Percentiles rank a stretch among this genome's conserved stretches.
Evolutionary conservation across 805 yeast species (phyloP).

Genomic region (Jamesozyma lodderae): DNA sequence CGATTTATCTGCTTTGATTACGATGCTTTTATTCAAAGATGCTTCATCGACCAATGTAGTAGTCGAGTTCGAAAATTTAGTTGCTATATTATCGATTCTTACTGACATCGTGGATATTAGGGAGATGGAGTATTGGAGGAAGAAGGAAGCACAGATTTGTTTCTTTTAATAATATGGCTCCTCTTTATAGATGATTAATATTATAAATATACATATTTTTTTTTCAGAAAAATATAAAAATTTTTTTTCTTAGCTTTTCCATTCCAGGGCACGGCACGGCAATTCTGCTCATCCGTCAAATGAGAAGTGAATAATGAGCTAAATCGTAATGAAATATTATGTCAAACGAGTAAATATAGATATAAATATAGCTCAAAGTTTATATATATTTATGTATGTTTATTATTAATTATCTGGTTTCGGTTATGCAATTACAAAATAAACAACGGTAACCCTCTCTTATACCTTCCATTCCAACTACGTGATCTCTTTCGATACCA

Average conservation of each 20-base stretch:
- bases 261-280: too few species aligned
- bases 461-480: constrained; percentile 7
- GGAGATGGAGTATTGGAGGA: too few species aligned
- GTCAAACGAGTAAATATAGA: not conserved
- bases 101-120: too few species aligned
- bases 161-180: too few species aligned
- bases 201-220: too few species aligned
- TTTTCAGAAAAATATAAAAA: too few species aligned
- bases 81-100: too few species aligned
- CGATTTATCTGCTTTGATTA: not conserved
- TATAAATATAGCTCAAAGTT: not conserved
- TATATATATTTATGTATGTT: not conserved
- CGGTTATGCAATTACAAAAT: constrained; percentile 29
- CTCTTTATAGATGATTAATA: too few species aligned
- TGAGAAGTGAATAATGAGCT: not conserved
- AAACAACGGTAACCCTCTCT: constrained; percentile 41
- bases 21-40: not conserved
- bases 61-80: constrained; percentile 4
- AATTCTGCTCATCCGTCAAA: too few species aligned
- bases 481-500: constrained; percentile 36
- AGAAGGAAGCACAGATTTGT: too few species aligned
- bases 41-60: constrained; percentile 9
- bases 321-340: not conserved
- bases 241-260: too few species aligned
- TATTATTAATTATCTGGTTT: constrained; percentile 7